These are phyloP conservation scores for Vachellia pachyceras DNA, from an alignment of 306 rosid genomes.

Conservation along the genomic window DNA sequence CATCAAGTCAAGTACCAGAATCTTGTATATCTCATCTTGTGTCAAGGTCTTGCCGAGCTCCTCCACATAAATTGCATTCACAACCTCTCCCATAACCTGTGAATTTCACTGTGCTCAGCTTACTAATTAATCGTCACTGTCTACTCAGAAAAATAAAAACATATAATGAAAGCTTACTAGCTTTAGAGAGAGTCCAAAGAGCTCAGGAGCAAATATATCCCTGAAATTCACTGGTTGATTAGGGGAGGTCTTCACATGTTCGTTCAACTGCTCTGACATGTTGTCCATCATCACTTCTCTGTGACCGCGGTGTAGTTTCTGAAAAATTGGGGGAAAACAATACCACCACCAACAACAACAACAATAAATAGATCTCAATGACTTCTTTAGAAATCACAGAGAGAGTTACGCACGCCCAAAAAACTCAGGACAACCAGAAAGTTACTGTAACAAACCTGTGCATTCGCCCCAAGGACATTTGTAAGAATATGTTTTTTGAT, in stretches of 20 bases:
- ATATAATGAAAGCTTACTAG: constrained; percentile 57
- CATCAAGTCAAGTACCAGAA: constrained; percentile 78
- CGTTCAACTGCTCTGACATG: constrained; percentile 51
- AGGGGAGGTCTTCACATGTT: constrained; percentile 53
- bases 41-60: constrained; percentile 59
- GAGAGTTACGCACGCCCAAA: background rate
- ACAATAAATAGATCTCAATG: constrained; percentile 1
- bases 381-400: background rate
- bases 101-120: background rate
- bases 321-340: constrained; percentile 31
- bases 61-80: constrained; percentile 71
- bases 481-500: constrained; percentile 68
- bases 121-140: background rate
- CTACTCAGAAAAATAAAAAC: background rate
- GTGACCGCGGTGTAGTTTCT: constrained; percentile 75
- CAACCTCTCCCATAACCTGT: constrained; percentile 70
- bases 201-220: constrained; percentile 64
- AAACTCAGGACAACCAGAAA: background rate
- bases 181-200: constrained; percentile 74
- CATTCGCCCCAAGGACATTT: constrained; percentile 71
- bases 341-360: too few species aligned
- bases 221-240: constrained; percentile 67
- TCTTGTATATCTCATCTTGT: constrained; percentile 60
- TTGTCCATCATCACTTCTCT: constrained; percentile 70
- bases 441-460: constrained; percentile 61